phyloP scores from a whole-genome alignment of 2,329 filamentous ascomycete genomes.

The Monosporascus cannonballus region DNA sequence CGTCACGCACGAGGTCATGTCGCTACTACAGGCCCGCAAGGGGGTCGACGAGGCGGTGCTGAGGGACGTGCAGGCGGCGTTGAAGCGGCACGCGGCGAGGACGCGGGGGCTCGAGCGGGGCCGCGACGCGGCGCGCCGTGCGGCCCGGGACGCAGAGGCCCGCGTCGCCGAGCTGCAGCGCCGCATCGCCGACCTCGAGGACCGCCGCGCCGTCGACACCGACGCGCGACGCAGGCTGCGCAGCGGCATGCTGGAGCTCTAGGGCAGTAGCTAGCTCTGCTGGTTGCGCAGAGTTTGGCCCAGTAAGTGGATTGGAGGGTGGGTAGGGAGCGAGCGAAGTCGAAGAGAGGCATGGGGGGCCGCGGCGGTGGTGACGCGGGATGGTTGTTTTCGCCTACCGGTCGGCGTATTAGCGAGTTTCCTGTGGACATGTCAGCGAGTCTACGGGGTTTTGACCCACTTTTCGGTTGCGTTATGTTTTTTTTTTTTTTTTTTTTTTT shows the following conservation, averaged over 20 bases:
- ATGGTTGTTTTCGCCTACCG: too few relatives aligned
- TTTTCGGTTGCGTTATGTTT: too few relatives aligned
- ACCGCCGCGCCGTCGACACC: slow-evolving; percentile 24
- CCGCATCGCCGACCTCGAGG: slow-evolving; percentile 33
- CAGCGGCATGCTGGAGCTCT: slow-evolving; percentile 29
- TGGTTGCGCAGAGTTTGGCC: too few relatives aligned
- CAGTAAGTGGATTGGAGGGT: too few relatives aligned
- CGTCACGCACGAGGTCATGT: slow-evolving; percentile 42
- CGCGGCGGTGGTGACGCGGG: too few relatives aligned
- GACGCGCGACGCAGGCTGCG: slow-evolving; percentile 32
- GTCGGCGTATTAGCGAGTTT: too few relatives aligned
- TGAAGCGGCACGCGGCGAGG: slow-evolving; percentile 51
- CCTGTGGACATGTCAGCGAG: too few relatives aligned
- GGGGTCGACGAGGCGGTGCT: slow-evolving; percentile 31
- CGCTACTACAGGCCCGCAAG: slow-evolving; percentile 37
- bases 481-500: too few relatives aligned
- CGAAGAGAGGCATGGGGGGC: too few relatives aligned
- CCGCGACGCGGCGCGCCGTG: slow-evolving; percentile 58
- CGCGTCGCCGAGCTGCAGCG: slow-evolving; percentile 31
- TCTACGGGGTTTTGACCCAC: too few relatives aligned
- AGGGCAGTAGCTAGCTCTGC: slow-evolving; percentile 14
- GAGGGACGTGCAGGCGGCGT: slow-evolving; percentile 32
- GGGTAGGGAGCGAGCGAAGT: too few relatives aligned
- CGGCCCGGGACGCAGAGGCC: slow-evolving; percentile 56
- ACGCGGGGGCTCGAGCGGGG: slow-evolving; percentile 57